These are phyloP conservation scores for Epichloe uncinata DNA, from an alignment of 2,329 filamentous ascomycete species.

Conservation along the genomic window DNA sequence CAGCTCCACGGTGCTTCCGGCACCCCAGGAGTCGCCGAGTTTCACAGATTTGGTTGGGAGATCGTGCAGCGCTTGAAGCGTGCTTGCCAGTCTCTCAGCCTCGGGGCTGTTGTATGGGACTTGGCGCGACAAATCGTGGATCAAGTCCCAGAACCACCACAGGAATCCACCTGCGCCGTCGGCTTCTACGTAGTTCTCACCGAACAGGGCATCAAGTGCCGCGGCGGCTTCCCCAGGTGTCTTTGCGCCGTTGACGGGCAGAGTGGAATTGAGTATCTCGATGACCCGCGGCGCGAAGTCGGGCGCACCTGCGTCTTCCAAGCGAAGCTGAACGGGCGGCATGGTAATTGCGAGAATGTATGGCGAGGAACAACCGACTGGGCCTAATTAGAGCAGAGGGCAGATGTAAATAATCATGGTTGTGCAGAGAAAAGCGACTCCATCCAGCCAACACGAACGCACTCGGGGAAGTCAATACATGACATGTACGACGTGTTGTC, in stretches of 20 bases:
- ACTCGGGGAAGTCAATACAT: too few species aligned
- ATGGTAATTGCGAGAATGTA: neutral
- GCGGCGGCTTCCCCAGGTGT: neutral
- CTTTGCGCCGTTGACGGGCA: neutral
- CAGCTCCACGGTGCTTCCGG: neutral
- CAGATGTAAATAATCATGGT: too few species aligned
- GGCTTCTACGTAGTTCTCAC: neutral
- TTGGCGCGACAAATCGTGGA: constrained; percentile 11
- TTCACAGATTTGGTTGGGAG: constrained; percentile 1
- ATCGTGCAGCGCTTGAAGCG: constrained; percentile 5
- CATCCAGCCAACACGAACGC: too few species aligned
- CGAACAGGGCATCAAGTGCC: constrained; percentile 5
- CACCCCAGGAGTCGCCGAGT: neutral
- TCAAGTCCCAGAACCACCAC: constrained; percentile 13
- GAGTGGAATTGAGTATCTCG: constrained; percentile 4
- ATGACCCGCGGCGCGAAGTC: constrained; percentile 4
- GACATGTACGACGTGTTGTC: too few species aligned
- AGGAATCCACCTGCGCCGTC: constrained; percentile 7
- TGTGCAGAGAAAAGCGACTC: too few species aligned
- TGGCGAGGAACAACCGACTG: neutral
- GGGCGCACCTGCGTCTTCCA: constrained; percentile 4
- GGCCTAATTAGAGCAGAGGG: neutral
- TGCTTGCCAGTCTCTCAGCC: constrained; percentile 7
- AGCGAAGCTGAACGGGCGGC: neutral
- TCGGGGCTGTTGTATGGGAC: constrained; percentile 8